These are phyloP conservation scores for Pythium coloratum DNA, from an alignment of 352 stramenopile species.

Conservation along the genomic window DNA sequence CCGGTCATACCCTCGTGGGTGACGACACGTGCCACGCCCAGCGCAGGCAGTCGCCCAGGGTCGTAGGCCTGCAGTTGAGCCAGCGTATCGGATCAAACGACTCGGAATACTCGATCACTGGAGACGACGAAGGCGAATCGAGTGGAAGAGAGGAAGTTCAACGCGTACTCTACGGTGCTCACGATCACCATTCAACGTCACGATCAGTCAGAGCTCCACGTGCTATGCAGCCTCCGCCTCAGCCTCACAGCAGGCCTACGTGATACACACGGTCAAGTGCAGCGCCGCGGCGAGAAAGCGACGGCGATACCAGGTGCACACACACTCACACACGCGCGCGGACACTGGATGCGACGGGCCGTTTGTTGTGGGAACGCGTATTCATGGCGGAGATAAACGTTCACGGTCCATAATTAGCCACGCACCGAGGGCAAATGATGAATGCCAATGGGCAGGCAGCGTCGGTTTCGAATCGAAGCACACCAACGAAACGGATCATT, in stretches of 20 bases:
- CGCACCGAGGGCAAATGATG: neutral
- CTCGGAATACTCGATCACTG: neutral
- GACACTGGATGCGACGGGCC: neutral
- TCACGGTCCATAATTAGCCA: neutral
- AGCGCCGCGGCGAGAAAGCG: neutral
- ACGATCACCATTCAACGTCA: conserved; percentile 2
- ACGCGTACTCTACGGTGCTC: neutral
- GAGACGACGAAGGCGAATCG: neutral
- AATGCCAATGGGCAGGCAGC: neutral
- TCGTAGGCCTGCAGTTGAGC: conserved; percentile 13
- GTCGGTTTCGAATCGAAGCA: neutral
- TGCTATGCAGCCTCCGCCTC: no score
- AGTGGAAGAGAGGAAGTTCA: neutral
- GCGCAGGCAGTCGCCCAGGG: conserved; percentile 8
- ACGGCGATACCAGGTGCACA: neutral
- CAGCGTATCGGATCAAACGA: neutral
- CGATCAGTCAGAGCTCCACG: neutral
- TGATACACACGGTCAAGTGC: neutral
- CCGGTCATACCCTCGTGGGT: conserved; percentile 1
- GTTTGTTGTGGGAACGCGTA: neutral
- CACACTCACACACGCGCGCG: no score
- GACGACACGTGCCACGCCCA: conserved; percentile 9
- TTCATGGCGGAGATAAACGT: neutral
- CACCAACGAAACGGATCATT: conserved; percentile 6
- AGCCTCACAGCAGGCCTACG: no score